phyloP scores from a whole-genome alignment of 208 protist species.

The Histomonas meleagridis region DNA sequence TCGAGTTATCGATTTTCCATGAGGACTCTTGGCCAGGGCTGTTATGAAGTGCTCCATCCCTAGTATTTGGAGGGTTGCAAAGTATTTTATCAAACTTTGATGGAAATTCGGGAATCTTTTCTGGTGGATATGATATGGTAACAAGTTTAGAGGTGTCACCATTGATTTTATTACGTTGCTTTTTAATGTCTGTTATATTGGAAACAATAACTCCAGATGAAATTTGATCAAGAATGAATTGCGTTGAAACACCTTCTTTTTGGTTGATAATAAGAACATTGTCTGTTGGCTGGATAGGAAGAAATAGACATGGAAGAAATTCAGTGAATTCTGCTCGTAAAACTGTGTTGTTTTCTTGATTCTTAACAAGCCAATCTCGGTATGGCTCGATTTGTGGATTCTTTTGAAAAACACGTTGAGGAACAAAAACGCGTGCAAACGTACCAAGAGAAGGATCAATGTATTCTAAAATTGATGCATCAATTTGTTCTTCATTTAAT shows the following conservation, averaged over 20 bases:
- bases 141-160: neutral
- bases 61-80: conserved; percentile 51
- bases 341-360: neutral
- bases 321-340: neutral
- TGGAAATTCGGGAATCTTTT: neutral
- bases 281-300: neutral
- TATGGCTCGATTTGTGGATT: neutral
- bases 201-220: neutral
- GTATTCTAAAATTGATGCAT: neutral
- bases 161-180: neutral
- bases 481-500: neutral
- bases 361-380: neutral
- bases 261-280: neutral
- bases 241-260: neutral
- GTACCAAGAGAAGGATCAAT: neutral
- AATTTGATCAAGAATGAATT: neutral
- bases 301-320: neutral
- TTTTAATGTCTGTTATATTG: neutral
- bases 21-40: conserved; percentile 46
- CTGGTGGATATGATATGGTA: neutral
- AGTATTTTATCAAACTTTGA: conserved; percentile 44
- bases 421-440: neutral
- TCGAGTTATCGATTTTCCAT: conserved; percentile 36
- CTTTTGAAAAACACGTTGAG: neutral
- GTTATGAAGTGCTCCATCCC: conserved; percentile 55